Percentiles rank a stretch among this genome's conserved stretches.
Conservation (phyloP, 306 rosid species). For the Leucaena leucocephala region DNA sequence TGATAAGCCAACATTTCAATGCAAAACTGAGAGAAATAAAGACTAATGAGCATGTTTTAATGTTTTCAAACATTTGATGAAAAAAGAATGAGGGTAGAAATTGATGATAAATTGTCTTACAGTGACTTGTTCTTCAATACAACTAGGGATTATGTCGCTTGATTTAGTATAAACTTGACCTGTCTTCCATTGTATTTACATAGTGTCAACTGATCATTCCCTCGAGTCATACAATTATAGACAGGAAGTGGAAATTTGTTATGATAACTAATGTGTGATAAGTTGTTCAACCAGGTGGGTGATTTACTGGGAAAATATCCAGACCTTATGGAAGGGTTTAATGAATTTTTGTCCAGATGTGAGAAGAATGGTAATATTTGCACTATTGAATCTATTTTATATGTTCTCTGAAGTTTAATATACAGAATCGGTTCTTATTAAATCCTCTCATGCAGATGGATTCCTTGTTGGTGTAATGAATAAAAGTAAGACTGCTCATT, state of each 20-base stretch:
- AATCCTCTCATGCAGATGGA: slow-evolving; percentile 73
- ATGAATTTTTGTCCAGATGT: slow-evolving; percentile 72
- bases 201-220: slow-evolving; percentile 15
- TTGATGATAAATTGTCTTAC: slow-evolving; percentile 20
- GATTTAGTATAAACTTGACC: slow-evolving; percentile 8
- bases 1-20: not conserved
- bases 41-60: not conserved
- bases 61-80: not conserved
- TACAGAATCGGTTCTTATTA: slow-evolving; percentile 48
- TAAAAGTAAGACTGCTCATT: slow-evolving; percentile 59
- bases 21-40: not conserved
- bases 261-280: slow-evolving; percentile 31
- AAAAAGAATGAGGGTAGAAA: not conserved
- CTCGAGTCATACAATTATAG: slow-evolving; percentile 10
- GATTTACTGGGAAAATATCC: slow-evolving; percentile 80
- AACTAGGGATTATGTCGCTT: slow-evolving; percentile 6
- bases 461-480: slow-evolving; percentile 93
- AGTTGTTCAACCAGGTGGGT: slow-evolving; percentile 55
- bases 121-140: slow-evolving; percentile 18
- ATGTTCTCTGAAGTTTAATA: slow-evolving; percentile 33
- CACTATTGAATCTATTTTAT: slow-evolving; percentile 22
- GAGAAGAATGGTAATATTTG: slow-evolving; percentile 76
- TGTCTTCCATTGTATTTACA: slow-evolving; percentile 22
- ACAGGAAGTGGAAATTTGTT: slow-evolving; percentile 22
- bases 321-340: slow-evolving; percentile 76